Conservation (phyloP, 2,329 filamentous ascomycete species). For the Scedosporium aurantiacum region DNA sequence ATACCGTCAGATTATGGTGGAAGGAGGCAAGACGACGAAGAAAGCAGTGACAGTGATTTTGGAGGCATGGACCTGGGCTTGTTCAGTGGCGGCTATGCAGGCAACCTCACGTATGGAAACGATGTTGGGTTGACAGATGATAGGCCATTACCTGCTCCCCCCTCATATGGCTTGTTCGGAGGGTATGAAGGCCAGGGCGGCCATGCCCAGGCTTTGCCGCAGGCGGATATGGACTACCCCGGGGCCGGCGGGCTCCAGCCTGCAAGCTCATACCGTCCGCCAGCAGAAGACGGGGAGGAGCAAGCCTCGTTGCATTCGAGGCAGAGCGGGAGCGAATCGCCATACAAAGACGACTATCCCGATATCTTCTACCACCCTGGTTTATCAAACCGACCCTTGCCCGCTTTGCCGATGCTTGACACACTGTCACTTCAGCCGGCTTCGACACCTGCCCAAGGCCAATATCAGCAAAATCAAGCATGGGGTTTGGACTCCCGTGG, state of each 20-base stretch:
- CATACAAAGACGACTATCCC: conserved; percentile 61
- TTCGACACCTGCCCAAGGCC: conserved; percentile 24
- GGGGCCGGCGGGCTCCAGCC: conserved; percentile 79
- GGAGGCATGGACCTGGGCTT: conserved; percentile 61
- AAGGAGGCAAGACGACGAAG: conserved; percentile 34
- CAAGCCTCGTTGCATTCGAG: conserved; percentile 45
- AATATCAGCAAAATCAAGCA: conserved; percentile 38
- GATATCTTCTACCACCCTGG: conserved; percentile 94
- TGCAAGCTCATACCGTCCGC: conserved; percentile 54
- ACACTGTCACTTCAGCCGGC: conserved; percentile 17
- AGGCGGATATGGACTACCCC: conserved; percentile 71
- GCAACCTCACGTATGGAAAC: conserved; percentile 38
- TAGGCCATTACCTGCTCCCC: conserved; percentile 37
- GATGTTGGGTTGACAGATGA: conserved; percentile 31
- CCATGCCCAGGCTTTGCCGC: conserved; percentile 31
- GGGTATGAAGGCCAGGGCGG: conserved; percentile 24
- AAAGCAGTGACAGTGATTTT: conserved; percentile 62
- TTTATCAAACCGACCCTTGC: conserved; percentile 54
- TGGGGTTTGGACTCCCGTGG: conserved; percentile 35
- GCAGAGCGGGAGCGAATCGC: conserved; percentile 53
- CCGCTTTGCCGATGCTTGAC: conserved; percentile 45
- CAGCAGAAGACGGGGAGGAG: conserved; percentile 91
- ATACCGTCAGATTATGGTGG: conserved; percentile 32
- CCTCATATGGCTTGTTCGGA: conserved; percentile 17
- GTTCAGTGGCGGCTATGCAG: conserved; percentile 60